Conservation (phyloP, 2,329 filamentous ascomycete genomes). For the Drechslerella stenobrocha region DNA sequence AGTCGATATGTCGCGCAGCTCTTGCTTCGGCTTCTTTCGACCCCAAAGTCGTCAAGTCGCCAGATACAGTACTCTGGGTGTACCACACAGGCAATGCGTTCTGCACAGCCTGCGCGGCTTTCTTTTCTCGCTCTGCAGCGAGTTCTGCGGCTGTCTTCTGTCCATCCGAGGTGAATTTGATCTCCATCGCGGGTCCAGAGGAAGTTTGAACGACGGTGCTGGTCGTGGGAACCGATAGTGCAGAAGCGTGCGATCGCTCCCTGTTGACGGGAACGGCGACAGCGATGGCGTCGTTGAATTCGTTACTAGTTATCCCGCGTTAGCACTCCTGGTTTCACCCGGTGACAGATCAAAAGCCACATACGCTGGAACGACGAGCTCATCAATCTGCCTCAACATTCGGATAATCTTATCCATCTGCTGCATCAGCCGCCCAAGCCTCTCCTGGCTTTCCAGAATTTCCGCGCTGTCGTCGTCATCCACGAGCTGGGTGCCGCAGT, state of each 20-base stretch:
- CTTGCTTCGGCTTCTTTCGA: conserved; percentile 52
- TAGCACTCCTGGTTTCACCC: neutral
- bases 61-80: conserved; percentile 59
- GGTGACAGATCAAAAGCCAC: conserved; percentile 12
- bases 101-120: conserved; percentile 60
- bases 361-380: conserved; percentile 68
- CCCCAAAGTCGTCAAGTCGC: conserved; percentile 52
- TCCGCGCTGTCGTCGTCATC: conserved; percentile 70
- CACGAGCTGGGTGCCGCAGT: conserved; percentile 69
- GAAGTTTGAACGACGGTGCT: conserved; percentile 10
- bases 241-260: conserved; percentile 45
- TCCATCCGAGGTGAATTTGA: conserved; percentile 60
- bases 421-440: conserved; percentile 66
- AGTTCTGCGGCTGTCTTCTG: conserved; percentile 59
- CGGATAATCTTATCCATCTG: conserved; percentile 79
- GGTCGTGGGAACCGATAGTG: conserved; percentile 39
- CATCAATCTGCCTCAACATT: conserved; percentile 74
- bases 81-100: conserved; percentile 62
- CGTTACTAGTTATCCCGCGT: conserved; percentile 48
- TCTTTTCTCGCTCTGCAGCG: conserved; percentile 59
- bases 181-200: conserved; percentile 56
- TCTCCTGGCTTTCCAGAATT: conserved; percentile 62
- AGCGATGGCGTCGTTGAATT: conserved; percentile 52
- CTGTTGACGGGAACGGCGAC: conserved; percentile 52
- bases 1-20: conserved; percentile 50